Percentiles rank a stretch among this genome's conserved stretches.
Conservation (phyloP, 1,284 basidiomycete genomes). For the Marasmius tenuissimus region DNA sequence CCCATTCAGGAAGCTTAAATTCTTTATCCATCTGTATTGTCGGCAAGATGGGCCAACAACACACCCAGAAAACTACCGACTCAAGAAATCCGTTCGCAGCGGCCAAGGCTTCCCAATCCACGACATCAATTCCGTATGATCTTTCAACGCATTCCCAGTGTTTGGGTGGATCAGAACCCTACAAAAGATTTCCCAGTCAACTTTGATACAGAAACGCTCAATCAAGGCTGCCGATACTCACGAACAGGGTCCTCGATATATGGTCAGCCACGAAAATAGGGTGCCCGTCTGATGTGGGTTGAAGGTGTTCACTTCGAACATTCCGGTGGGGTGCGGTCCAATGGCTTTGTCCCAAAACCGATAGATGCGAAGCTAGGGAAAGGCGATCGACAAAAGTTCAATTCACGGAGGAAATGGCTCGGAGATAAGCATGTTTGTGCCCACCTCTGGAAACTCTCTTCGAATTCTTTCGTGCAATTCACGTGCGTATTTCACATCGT, state of each 20-base stretch:
- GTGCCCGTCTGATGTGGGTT: conserved; percentile 65
- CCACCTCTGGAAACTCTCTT: conserved; percentile 71
- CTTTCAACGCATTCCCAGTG: conserved; percentile 55
- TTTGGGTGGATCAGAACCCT: conserved; percentile 78
- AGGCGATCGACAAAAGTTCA: too few relatives aligned
- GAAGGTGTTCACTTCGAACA: conserved; percentile 74
- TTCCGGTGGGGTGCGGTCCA: conserved; percentile 67
- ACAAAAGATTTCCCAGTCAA: neutral
- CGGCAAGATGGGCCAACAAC: too few relatives aligned
- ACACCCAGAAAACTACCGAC: neutral
- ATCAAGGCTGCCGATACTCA: conserved; percentile 30
- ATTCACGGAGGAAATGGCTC: too few relatives aligned
- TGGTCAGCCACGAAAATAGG: conserved; percentile 63
- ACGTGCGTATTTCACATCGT: conserved; percentile 51
- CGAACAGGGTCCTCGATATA: conserved; percentile 68
- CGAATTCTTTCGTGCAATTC: conserved; percentile 64
- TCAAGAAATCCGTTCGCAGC: conserved; percentile 42
- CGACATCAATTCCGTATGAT: conserved; percentile 63
- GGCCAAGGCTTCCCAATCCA: conserved; percentile 73
- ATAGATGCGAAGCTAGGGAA: conserved; percentile 57
- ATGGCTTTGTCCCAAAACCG: conserved; percentile 64
- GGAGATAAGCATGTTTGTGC: neutral
- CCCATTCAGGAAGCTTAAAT: too few relatives aligned
- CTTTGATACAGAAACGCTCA: too few relatives aligned
- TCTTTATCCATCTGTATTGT: too few relatives aligned